Evolutionary conservation across 1,284 basidiomycete genomes (phyloP), one percentile per base, ranked within the genome.

Genomic region (Papiliotrema terrestris): DNA sequence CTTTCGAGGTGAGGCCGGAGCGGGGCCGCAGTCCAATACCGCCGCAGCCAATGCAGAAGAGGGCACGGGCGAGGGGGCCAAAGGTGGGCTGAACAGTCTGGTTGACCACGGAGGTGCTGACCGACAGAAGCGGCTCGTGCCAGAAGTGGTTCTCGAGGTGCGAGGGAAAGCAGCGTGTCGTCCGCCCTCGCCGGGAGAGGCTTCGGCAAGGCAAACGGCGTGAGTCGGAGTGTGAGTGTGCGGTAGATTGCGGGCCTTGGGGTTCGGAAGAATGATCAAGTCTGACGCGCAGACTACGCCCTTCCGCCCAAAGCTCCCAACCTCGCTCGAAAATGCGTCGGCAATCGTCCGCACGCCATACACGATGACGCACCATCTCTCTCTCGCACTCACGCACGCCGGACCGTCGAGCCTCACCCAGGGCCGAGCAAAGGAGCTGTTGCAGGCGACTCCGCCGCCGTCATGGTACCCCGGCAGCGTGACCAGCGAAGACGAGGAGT

Each of bases 311-410:
- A 68, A 68, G 38, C 68, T 75, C 46, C 61, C 65, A 48, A 71
- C 66, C 23, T 67, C 61, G 41, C 61, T 74, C 54, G 71, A 75
- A 22, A 57, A 47, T 38, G 57, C 66, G 41, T 83, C 83, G 4
- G 90, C 91, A 0, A 82, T 95, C 32, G 72, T 85, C 13, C 85
- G 93, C n/a, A 90, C 88, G 0, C 79, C 85, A 0, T 81, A 85
- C 57, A 83, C 84, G 25, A 95, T 95, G 90, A 65, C 61, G 41
- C 63, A 67, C 41, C 66, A 62, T 49, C 56, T 62, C 20, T 58
- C 67, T 42, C 58, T 71, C 8, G 65, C 66, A n/a, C 60, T 69
- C 17, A 55, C 48, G 46, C 50, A 62, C 37, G 58, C 71, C 13
- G 72, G 68, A 11, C 68, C 70, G 8, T 72, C 73, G 8, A 71